Evolutionary conservation across 2,329 filamentous ascomycete species (phyloP).

Genomic region (Stemphylium vesicarium): DNA sequence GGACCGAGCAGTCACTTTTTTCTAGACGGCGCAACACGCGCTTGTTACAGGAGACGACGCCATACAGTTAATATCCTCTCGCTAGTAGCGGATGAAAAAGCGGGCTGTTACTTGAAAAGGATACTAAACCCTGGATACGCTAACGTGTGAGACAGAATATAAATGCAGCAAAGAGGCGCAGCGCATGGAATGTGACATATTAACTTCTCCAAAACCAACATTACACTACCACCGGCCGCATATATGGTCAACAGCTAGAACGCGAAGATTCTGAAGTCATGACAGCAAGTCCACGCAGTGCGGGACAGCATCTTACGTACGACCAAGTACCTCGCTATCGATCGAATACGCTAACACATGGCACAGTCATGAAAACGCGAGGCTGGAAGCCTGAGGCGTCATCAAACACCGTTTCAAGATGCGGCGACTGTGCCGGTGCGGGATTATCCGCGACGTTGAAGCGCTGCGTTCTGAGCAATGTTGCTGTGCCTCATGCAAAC

Average conservation of each 20-base stretch:
- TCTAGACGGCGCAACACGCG: not conserved
- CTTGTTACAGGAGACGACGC: not conserved
- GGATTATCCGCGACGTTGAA: constrained; percentile 8
- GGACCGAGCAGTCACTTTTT: not conserved
- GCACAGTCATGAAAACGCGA: not conserved
- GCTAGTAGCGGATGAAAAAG: not conserved
- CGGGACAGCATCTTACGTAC: not conserved
- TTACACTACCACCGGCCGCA: not conserved
- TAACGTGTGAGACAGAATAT: not conserved
- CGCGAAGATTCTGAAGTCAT: not conserved
- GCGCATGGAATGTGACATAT: not conserved
- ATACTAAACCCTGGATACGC: not conserved
- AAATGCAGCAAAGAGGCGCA: not conserved
- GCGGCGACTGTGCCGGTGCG: not conserved
- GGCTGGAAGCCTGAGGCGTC: not conserved
- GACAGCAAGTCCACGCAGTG: not conserved
- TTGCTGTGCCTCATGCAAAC: constrained; percentile 10
- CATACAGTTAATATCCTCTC: not conserved
- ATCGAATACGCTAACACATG: not conserved
- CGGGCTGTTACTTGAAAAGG: not conserved
- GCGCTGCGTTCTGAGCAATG: constrained; percentile 5
- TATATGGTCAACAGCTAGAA: not conserved
- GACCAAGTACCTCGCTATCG: not conserved
- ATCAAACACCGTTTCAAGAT: not conserved
- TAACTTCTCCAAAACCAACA: not conserved